phyloP scores from a whole-genome alignment of 305 asterid species.

The Salvia sclarea region DNA sequence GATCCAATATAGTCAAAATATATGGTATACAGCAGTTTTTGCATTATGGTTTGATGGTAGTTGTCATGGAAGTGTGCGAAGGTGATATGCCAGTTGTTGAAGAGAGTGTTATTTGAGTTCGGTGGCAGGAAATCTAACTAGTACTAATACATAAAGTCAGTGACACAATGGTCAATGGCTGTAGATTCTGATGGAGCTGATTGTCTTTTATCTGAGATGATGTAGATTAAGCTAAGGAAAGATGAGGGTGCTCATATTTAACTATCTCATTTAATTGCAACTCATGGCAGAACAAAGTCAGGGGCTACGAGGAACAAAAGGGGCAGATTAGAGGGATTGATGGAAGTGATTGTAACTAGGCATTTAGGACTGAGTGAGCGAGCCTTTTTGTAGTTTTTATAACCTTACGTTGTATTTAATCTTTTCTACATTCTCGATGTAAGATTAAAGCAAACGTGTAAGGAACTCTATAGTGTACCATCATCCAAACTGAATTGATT shows the following conservation, averaged over 20 bases:
- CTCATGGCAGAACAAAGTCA: not conserved
- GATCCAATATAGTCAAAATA: not conserved
- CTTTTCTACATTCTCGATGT: not conserved
- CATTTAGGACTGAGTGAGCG: not conserved
- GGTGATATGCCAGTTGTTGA: not conserved
- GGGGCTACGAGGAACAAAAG: not conserved
- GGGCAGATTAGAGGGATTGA: not conserved
- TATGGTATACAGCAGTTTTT: not conserved
- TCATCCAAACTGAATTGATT: conserved; percentile 2
- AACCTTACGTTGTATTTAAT: not conserved
- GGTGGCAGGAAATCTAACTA: not conserved
- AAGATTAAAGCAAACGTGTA: not conserved
- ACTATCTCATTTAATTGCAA: not conserved
- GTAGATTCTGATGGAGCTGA: not conserved
- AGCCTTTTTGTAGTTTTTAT: not conserved
- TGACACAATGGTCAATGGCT: not conserved
- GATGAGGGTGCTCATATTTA: not conserved
- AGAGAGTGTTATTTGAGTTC: not conserved
- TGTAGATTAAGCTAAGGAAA: not conserved
- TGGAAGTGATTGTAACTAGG: not conserved
- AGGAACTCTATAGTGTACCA: not conserved
- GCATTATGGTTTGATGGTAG: not conserved
- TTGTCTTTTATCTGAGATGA: not conserved
- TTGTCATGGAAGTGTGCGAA: not conserved
- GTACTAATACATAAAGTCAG: not conserved